Evolutionary conservation across 1,284 basidiomycete species (phyloP).

Genomic region (Gomphus bonarii): DNA sequence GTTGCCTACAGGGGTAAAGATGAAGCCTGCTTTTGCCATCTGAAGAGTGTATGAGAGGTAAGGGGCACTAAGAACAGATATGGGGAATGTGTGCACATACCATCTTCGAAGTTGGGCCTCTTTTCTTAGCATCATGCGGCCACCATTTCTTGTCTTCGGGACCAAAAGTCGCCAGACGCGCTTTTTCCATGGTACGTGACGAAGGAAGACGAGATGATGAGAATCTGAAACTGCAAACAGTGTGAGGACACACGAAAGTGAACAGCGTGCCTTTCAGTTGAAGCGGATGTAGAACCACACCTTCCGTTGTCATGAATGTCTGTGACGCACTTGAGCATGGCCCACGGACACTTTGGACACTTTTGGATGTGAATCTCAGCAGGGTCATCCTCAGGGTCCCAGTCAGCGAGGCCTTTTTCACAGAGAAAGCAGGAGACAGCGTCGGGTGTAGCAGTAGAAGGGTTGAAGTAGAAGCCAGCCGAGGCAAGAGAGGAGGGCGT

Average conservation of each 20-base stretch:
- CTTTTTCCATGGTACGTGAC: conserved; percentile 55
- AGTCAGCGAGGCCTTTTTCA: conserved; percentile 64
- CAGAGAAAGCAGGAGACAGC: conserved; percentile 71
- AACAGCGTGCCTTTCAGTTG: neutral
- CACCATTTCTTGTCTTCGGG: conserved; percentile 42
- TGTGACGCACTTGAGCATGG: conserved; percentile 59
- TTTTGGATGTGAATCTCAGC: conserved; percentile 65
- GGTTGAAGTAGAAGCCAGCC: conserved; percentile 75
- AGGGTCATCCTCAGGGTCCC: conserved; percentile 75
- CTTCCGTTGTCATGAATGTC: conserved; percentile 42
- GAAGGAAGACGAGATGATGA: conserved; percentile 53
- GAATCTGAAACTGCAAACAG: conserved; percentile 37
- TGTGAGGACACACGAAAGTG: neutral
- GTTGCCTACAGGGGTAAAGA: conserved; percentile 51
- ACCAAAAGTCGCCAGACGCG: conserved; percentile 56
- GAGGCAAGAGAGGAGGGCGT: conserved; percentile 63
- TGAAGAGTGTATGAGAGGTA: conserved; percentile 21
- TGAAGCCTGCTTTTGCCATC: conserved; percentile 80
- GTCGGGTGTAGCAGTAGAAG: conserved; percentile 50
- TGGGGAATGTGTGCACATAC: conserved; percentile 27
- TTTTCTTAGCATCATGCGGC: conserved; percentile 61
- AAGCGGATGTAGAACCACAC: conserved; percentile 28
- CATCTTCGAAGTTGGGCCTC: conserved; percentile 60
- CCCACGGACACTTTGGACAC: conserved; percentile 66
- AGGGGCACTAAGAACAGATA: neutral